A percentile compares a stretch with the other conserved stretches of the same genome.
These are phyloP conservation scores for Pseudogymnoascus sp. DNA, from an alignment of 2,329 filamentous ascomycete genomes.

Conservation along the genomic window DNA sequence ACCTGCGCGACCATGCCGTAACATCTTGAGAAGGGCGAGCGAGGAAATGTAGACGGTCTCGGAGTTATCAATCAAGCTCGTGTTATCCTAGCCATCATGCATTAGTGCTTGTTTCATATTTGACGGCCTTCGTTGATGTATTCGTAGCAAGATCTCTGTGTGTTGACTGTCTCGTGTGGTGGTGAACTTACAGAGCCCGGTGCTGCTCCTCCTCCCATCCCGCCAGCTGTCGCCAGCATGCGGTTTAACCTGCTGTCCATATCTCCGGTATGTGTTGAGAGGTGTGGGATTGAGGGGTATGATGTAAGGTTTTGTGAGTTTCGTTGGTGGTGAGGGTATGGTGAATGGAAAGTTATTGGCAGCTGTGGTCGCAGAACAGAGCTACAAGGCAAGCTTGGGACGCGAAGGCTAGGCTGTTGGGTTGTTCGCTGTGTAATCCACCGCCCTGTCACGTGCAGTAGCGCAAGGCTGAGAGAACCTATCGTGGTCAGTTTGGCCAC, in stretches of 20 bases:
- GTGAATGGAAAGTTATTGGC: neutral
- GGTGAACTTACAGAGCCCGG: constrained; percentile 50
- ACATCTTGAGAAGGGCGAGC: constrained; percentile 93
- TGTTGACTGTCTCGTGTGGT: neutral
- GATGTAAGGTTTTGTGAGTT: neutral
- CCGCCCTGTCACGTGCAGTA: constrained; percentile 6
- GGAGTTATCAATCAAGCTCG: constrained; percentile 92
- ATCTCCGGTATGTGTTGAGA: neutral
- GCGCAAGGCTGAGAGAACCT: constrained; percentile 9
- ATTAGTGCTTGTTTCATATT: neutral
- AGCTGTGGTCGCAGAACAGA: constrained; percentile 4
- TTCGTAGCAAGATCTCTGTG: neutral
- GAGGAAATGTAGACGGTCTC: constrained; percentile 99
- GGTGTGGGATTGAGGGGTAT: constrained; percentile 10
- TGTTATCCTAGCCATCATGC: constrained; percentile 59
- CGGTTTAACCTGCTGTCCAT: constrained; percentile 85
- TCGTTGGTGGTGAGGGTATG: constrained; percentile 1
- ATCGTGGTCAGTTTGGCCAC: neutral
- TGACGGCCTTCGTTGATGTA: neutral
- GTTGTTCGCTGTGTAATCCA: constrained; percentile 1
- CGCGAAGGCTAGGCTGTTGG: constrained; percentile 8
- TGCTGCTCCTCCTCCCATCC: constrained; percentile 53
- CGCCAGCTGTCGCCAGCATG: constrained; percentile 71
- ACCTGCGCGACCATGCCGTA: constrained; percentile 91
- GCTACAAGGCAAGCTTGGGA: constrained; percentile 11